Percentiles rank a stretch among this genome's conserved stretches.
Conservation (phyloP, 257 asterid species). For the Plantago elongata region DNA sequence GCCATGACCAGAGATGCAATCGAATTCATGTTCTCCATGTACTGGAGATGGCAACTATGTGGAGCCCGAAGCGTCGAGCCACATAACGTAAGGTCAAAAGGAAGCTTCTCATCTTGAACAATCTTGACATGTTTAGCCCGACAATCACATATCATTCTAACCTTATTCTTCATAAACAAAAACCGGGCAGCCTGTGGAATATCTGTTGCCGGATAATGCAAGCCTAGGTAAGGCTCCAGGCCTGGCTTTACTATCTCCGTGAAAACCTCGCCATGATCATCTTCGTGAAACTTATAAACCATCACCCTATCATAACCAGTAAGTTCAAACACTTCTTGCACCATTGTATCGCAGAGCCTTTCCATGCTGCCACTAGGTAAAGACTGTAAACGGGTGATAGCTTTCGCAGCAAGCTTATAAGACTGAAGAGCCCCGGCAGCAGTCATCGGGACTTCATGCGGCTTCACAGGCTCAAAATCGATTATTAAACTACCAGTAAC, state of each 20-base stretch:
- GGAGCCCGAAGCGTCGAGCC: slow-evolving; percentile 95
- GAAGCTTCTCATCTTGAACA: slow-evolving; percentile 73
- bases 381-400: slow-evolving; percentile 85
- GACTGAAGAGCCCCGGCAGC: slow-evolving; percentile 98
- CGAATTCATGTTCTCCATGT: slow-evolving; percentile 93
- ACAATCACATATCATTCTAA: slow-evolving; percentile 91
- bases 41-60: slow-evolving; percentile 82
- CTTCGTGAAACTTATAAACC: slow-evolving; percentile 87
- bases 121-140: slow-evolving; percentile 71
- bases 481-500: slow-evolving; percentile 80
- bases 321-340: slow-evolving; percentile 88
- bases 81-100: slow-evolving; percentile 75
- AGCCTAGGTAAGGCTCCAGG: slow-evolving; percentile 81
- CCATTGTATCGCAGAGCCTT: slow-evolving; percentile 82
- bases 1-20: slow-evolving; percentile 95
- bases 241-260: slow-evolving; percentile 81
- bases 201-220: slow-evolving; percentile 96
- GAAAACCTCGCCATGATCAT: slow-evolving; percentile 95
- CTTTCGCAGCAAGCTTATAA: slow-evolving; percentile 91
- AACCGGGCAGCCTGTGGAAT: slow-evolving; percentile 97
- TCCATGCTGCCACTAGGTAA: slow-evolving; percentile 85
- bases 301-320: slow-evolving; percentile 95
- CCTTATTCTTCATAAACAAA: slow-evolving; percentile 91
- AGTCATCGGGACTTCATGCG: slow-evolving; percentile 92
- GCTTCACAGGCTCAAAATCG: slow-evolving; percentile 98